Evolutionary conservation across 2,329 filamentous ascomycete species (phyloP), one percentile per base, ranked within the genome.

Genomic region (Fusarium metavorans): DNA sequence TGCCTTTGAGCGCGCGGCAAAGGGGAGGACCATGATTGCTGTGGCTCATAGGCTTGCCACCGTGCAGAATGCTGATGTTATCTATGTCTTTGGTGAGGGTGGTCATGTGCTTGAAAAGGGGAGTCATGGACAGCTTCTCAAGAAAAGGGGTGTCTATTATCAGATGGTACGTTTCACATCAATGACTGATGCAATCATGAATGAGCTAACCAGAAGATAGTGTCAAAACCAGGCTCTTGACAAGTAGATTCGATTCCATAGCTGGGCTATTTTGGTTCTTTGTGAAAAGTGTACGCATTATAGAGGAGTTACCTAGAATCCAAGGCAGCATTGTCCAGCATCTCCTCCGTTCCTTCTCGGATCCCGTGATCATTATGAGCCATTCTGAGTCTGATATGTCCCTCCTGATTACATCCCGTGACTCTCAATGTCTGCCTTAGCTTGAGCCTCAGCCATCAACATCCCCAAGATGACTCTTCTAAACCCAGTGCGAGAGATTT

Each of bases 41-140:
- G 93, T 97, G 13, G 94, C 94, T 1, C 94, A 96, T 80, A 87
- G 94, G 14, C 85, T 95, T 52, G 48, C 92, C 0, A 96, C 92
- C 16, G 91, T 95, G 23, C 93, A 94, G 81, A 92, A 95, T 75
- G 93, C 93, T 1, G 92, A 96, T 80, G 85, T 92, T 20, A 95
- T 95, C 43, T 94, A 94, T 76, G 93, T 96, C 0, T 89, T 97
- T 57, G 92, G 93, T 13, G 88, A 91, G 9, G 16, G 48, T 70
- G 82, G 92, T 25, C 88, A 85, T 74, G 83, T 90, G 50, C 78
- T 90, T 16, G 89, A 90, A 80, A 83, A 86, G 78, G 88, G 88
- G 11, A 89, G 78, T 20, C 88, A 91, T 70, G 68, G 67, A 3
- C 88, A 90, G 76, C 75, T 91, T 67, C 70, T 90, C 69, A 85